Percentiles rank a stretch among this genome's conserved stretches.
Conservation (phyloP, 805 yeast species). For the Isabelozyma pseudorhagii region DNA sequence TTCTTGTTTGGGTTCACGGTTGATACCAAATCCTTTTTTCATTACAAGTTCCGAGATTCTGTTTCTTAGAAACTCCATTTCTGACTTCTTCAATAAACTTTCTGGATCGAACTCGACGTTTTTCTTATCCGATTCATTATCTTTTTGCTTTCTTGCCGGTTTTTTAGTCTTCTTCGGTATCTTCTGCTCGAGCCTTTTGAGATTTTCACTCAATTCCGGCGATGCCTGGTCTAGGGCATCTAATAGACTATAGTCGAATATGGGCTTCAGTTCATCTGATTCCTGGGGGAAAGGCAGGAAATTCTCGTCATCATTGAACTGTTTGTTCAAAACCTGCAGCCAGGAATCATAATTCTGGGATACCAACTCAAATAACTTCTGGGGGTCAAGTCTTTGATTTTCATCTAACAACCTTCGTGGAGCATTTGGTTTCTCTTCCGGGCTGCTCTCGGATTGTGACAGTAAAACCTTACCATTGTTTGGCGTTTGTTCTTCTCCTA, state of each 20-base stretch:
- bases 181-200: not conserved
- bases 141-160: not conserved
- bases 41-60: slow-evolving; percentile 22
- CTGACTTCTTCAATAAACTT: slow-evolving; percentile 19
- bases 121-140: not conserved
- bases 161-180: not conserved
- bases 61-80: slow-evolving; percentile 25
- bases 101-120: slow-evolving; percentile 1
- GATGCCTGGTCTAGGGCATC: slow-evolving; percentile 30
- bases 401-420: not conserved
- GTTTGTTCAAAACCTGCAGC: slow-evolving; percentile 30
- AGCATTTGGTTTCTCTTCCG: not conserved
- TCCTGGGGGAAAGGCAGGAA: slow-evolving; percentile 29
- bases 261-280: slow-evolving; percentile 11
- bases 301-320: slow-evolving; percentile 19
- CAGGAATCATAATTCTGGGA: slow-evolving; percentile 36
- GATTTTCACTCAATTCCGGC: slow-evolving; percentile 9
- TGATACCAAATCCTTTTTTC: slow-evolving; percentile 9
- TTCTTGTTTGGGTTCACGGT: slow-evolving; percentile 4
- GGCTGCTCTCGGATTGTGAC: not conserved
- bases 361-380: slow-evolving; percentile 27
- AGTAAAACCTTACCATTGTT: not conserved
- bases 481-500: slow-evolving; percentile 1
- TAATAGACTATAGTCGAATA: slow-evolving; percentile 24
- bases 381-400: slow-evolving; percentile 15